Base-by-base conservation (phyloP, 1,284 basidiomycete genomes). In the Irpex rosettiformis region DNA sequence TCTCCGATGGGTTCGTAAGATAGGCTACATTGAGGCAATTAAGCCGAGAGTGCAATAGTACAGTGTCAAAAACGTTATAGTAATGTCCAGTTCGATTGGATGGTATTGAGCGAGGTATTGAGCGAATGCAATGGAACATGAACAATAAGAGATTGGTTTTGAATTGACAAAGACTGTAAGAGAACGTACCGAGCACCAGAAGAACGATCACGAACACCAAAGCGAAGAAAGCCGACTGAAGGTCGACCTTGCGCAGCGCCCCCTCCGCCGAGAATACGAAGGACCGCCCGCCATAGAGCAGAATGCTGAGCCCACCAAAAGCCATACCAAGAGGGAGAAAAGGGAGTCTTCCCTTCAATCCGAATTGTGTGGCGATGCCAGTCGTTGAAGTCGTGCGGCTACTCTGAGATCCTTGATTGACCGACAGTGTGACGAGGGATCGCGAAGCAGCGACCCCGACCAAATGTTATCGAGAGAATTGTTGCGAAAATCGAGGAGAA, bases 1-100 rank as follows among this genome's bases (percentile, higher is more conserved):
- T 85, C 75, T 98, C 94, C 58, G 88, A 87, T 16, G 96, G 96
- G 72, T 96, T 97, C 43, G 94, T 93, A 72, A 94, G 84, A 78
- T 95, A 95, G 51, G 95, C 96, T 96, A 72, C 11, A 22, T 11
- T 45, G 43, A 45, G 43, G 21, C 43, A 45, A 18, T 45, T 45
- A 4, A 2, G 43, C 43, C 43, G 16, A 37, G 33, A 2, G 16
- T 45, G 7, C 7, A 22, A 18, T 8, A 45, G 25, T 52, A 52
- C n/a, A n/a, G n/a, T n/a, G n/a, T n/a, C n/a, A 52, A 25, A 42
- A 51, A 53, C 63, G 54, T 64, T 59, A 37, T 54, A 59, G 42
- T 52, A 42, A 55, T 40, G 56, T 60, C 62, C 40, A 49, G 13
- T 25, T 37, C 18, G 43, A 16, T 52, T 30, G 43, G 30, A 33